Base-by-base conservation (phyloP, 1,284 basidiomycete species). In the Melampsora americana region DNA sequence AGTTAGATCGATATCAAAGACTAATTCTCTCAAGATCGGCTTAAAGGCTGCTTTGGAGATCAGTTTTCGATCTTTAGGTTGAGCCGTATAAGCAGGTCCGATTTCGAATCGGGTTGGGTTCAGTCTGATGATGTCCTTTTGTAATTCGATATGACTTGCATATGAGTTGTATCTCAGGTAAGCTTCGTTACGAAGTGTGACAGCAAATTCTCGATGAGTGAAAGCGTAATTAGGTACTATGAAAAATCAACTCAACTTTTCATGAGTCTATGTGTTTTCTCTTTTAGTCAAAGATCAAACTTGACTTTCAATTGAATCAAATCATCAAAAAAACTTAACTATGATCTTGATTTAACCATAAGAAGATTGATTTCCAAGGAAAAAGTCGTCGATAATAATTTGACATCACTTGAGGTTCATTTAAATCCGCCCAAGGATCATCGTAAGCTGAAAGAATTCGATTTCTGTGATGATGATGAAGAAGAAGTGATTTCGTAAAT, bases 1-100 rank as follows among this genome's bases (percentile, higher is more conserved):
- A 20, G 95, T 96, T 95, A 99, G 97, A 84, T 99, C 95, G 82
- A 99, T 97, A 89, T 99, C 96, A 82, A 99, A 97, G 0, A 99
- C 96, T 42, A 99, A 89, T 83, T 99, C 95, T 78, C 96, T 90
- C 77, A 89, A 87, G 32, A 89, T 84, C 0, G 95, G 93, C 66
- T 87, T 86, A 80, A 98, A 90, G 1, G 88, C 88, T 7, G 88
- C 86, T 6, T 90, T 86, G 1, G 90, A 88, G 50, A 95, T 85
- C 0, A 91, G 91, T 82, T 95, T 96, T 81, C 89, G 91, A 85
- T 98, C 95, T 81, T 89, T 88, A 5, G 95, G 95, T 92, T 94
- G 82, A 11, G 90, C 91, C 74, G 88, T 91, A 84, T 99, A 99
- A 65, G 96, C 88, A 0, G 96, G 92, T 0, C 95, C 96, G 77